Base-by-base conservation (phyloP, 495 filamentous ascomycete genomes). In the Pyrenula massariospora region DNA sequence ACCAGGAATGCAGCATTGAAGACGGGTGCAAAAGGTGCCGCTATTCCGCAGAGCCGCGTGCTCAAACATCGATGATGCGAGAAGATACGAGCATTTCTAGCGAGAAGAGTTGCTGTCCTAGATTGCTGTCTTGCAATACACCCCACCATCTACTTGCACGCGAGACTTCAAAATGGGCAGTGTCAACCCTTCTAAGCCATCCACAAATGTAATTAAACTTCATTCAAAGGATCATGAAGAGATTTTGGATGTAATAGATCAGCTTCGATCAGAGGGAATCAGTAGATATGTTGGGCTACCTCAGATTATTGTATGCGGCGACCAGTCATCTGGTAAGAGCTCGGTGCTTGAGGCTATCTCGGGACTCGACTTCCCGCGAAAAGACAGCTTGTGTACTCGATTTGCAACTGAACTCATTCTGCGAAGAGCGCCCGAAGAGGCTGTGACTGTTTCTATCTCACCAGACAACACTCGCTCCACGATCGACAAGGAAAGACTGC, bases 261-360 rank as follows among this genome's bases (percentile, higher is more conserved):
- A 67, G 1, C 75, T 85, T 3, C 74, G 83, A 25, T 70, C 67
- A 2, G 61, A 72, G 54, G 82, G 84, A n/a, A 73, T 85, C 56
- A 79, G 73, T 58, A 70, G 76, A 50, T 77, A 80, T 60, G 63
- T 85, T 12, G 70, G 72, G 22, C 70, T 84, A 12, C 83, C 84
- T 12, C 80, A 87, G 61, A 67, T 86, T n/a, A 76, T 85, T 23
- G 83, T 88, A 0, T 84, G 77, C 58, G 82, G 84, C 3, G 77
- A 84, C 65, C 80, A 85, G 56, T 84, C 77, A 1, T 71, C 71
- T 15, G 83, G 82, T 3, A 85, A 84, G 58, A 84, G 80, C 65
- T 86, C 84, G 0, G 80, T 86, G 2, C 72, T 87, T 0, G 84
- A 87, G 59, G 81, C 82, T 2, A 77, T 88, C 21, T 84, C 83